These are phyloP conservation scores for Endothia cerciana DNA, from an alignment of 2,329 filamentous ascomycete genomes.

Conservation along the genomic window DNA sequence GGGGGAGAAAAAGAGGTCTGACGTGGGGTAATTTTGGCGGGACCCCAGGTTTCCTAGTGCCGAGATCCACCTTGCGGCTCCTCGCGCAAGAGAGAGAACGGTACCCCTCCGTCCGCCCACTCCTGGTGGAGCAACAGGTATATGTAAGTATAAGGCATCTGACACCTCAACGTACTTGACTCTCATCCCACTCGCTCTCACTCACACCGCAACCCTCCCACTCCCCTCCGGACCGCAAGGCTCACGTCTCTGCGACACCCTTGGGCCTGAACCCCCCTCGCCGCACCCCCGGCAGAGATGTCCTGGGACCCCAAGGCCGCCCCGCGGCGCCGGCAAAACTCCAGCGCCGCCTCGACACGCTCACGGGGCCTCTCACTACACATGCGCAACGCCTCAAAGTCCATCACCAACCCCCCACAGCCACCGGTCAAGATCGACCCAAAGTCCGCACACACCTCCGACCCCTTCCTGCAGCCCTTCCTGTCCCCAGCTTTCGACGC, in stretches of 20 bases:
- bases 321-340: conserved; percentile 52
- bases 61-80: conserved; percentile 3
- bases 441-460: conserved; percentile 67
- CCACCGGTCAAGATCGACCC: conserved; percentile 43
- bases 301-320: conserved; percentile 44
- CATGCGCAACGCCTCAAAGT: conserved; percentile 43
- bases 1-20: conserved; percentile 3
- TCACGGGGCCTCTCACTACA: conserved; percentile 47
- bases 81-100: neutral
- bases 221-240: neutral
- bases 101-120: neutral
- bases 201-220: neutral
- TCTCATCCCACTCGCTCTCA: neutral
- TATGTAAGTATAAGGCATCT: neutral
- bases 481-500: conserved; percentile 78
- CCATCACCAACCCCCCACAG: conserved; percentile 15
- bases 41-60: conserved; percentile 7
- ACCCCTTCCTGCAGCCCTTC: conserved; percentile 76
- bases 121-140: neutral
- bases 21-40: conserved; percentile 22
- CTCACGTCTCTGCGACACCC: neutral
- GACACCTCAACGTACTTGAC: neutral
- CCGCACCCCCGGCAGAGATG: conserved; percentile 34
- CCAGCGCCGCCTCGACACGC: conserved; percentile 42
- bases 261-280: neutral